A percentile compares a stretch with the other conserved stretches of the same genome.
Conservation (phyloP, 495 filamentous ascomycete species). For the Daldinia decipiens region DNA sequence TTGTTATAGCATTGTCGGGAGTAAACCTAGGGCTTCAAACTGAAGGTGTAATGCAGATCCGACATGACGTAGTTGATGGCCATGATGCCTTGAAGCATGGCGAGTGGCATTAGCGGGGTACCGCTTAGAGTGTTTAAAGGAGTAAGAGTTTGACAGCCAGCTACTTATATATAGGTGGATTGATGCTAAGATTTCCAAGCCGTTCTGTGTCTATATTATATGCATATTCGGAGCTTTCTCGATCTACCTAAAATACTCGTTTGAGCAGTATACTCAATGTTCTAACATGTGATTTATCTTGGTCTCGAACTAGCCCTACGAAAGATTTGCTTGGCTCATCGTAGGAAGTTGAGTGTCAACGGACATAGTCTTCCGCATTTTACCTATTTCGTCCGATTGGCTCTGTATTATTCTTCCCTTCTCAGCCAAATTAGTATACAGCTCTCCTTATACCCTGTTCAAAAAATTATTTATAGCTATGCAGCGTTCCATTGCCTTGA, state of each 20-base stretch:
- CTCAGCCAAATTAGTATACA: constrained; percentile 22
- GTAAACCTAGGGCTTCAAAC: constrained; percentile 34
- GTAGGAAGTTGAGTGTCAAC: constrained; percentile 14
- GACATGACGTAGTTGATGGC: constrained; percentile 28
- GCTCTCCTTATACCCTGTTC: background rate
- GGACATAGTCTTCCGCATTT: constrained; percentile 39
- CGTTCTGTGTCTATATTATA: background rate
- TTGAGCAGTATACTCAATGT: constrained; percentile 6
- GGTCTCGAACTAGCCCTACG: background rate
- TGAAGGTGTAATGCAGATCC: constrained; percentile 38
- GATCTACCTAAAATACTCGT: constrained; percentile 4
- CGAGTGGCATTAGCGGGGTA: constrained; percentile 16
- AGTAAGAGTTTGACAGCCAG: constrained; percentile 28
- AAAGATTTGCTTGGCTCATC: background rate
- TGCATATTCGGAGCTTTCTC: background rate
- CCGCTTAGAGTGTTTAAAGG: constrained; percentile 29
- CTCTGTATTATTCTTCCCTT: constrained; percentile 22
- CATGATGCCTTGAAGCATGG: constrained; percentile 19
- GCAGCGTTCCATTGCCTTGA: constrained; percentile 20
- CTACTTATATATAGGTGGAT: constrained; percentile 41
- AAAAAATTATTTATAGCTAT: constrained; percentile 8
- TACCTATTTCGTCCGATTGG: constrained; percentile 33
- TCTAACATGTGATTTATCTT: constrained; percentile 7
- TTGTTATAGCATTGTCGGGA: constrained; percentile 36
- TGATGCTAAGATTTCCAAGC: constrained; percentile 29